A percentile compares a stretch with the other conserved stretches of the same genome.
Conservation (phyloP, 2,329 filamentous ascomycete species). For the Claviceps humidiphila region DNA sequence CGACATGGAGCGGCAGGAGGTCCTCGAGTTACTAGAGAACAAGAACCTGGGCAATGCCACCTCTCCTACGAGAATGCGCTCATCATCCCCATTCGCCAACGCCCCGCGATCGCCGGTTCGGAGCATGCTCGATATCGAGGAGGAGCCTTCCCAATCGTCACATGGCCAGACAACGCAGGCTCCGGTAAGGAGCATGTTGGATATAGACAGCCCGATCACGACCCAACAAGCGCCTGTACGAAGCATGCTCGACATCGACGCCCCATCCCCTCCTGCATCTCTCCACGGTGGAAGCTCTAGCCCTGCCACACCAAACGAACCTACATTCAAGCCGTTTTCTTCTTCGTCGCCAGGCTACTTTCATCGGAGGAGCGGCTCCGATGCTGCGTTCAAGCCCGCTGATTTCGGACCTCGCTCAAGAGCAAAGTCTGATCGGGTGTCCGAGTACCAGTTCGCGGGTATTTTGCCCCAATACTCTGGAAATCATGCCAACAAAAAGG, state of each 20-base stretch:
- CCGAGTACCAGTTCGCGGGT: slow-evolving; percentile 48
- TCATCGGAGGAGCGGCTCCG: slow-evolving; percentile 42
- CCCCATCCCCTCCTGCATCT: slow-evolving; percentile 18
- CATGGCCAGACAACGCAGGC: slow-evolving; percentile 27
- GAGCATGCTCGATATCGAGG: slow-evolving; percentile 52
- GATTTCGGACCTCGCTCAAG: slow-evolving; percentile 28
- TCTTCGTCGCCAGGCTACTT: slow-evolving; percentile 9
- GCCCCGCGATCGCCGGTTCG: slow-evolving; percentile 53
- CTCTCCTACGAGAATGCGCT: slow-evolving; percentile 26
- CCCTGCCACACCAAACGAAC: slow-evolving; percentile 18
- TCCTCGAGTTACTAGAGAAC: slow-evolving; percentile 54
- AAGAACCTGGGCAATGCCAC: slow-evolving; percentile 19
- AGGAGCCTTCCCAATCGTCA: slow-evolving; percentile 13
- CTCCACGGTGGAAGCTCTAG: slow-evolving; percentile 19
- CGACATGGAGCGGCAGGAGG: slow-evolving; percentile 64
- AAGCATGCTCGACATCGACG: slow-evolving; percentile 40
- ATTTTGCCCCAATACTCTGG: slow-evolving; percentile 19
- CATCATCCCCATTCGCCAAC: slow-evolving; percentile 39
- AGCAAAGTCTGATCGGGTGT: slow-evolving; percentile 28
- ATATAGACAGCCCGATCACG: slow-evolving; percentile 33
- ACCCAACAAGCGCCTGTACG: slow-evolving; percentile 27
- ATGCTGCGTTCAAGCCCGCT: slow-evolving; percentile 32
- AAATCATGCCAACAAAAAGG: slow-evolving; percentile 20
- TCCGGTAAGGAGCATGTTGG: slow-evolving; percentile 53
- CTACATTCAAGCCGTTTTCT: slow-evolving; percentile 11